Conservation (phyloP, 768 basidiomycete genomes). For the Galerina sulciceps region DNA sequence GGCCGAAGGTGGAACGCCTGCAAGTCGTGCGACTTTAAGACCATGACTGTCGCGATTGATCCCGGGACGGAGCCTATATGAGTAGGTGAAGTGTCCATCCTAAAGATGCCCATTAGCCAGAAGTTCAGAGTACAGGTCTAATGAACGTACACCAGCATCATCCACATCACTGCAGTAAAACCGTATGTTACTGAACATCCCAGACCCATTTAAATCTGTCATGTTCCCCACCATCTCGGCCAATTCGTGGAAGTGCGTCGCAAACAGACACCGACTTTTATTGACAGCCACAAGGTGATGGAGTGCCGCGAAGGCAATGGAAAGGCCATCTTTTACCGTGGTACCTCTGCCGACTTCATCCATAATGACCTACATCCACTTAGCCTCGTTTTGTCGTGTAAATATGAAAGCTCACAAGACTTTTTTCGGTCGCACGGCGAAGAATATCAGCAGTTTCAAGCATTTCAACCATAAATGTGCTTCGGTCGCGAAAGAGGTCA, state of each 20-base stretch:
- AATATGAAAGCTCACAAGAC: constrained; percentile 61
- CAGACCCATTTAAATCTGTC: constrained; percentile 43
- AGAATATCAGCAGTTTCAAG: constrained; percentile 93
- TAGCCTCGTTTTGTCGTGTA: background rate
- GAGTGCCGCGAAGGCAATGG: constrained; percentile 90
- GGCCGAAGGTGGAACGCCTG: constrained; percentile 75
- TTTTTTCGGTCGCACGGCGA: constrained; percentile 76
- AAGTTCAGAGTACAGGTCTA: background rate
- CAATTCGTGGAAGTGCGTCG: constrained; percentile 98
- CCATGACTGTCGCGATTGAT: constrained; percentile 93
- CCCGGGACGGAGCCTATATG: constrained; percentile 79
- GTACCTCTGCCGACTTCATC: constrained; percentile 99
- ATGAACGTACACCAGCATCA: constrained; percentile 65
- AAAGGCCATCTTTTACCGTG: constrained; percentile 88
- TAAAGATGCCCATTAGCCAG: constrained; percentile 29
- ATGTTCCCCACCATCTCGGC: constrained; percentile 79
- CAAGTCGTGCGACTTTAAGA: constrained; percentile 85
- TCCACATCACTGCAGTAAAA: constrained; percentile 93
- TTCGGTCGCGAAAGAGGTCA: constrained; percentile 90
- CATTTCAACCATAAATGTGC: constrained; percentile 99
- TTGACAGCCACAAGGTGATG: constrained; percentile 79
- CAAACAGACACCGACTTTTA: constrained; percentile 86
- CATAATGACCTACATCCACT: constrained; percentile 85
- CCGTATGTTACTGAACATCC: constrained; percentile 61
- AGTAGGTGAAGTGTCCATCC: constrained; percentile 83